Evolutionary conservation across 148 eudicot genomes (phyloP).

Genomic region (Chenopodium quinoa): DNA sequence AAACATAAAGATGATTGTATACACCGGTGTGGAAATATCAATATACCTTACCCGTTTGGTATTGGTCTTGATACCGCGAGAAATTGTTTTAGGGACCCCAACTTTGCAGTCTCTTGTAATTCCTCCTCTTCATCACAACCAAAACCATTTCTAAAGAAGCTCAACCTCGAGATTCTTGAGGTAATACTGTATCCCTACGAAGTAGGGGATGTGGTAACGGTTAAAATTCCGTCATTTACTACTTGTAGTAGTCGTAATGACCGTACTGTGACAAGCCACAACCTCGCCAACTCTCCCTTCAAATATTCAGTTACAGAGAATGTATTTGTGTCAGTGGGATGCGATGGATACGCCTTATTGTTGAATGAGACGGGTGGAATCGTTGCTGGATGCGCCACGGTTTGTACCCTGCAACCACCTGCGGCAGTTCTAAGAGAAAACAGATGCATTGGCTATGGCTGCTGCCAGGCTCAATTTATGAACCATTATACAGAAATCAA

Average conservation of each 20-base stretch:
- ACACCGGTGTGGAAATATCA: too few relatives aligned
- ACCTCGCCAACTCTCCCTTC: background rate
- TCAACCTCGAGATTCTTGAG: too few relatives aligned
- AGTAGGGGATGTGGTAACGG: too few relatives aligned
- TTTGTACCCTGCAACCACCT: background rate
- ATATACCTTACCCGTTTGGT: too few relatives aligned
- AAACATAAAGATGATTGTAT: too few relatives aligned
- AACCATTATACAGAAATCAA: background rate
- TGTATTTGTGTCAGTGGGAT: background rate
- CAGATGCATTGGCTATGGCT: background rate
- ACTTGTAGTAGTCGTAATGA: background rate
- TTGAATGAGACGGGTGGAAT: background rate
- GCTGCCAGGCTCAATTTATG: background rate
- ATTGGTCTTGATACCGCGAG: too few relatives aligned
- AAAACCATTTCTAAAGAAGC: too few relatives aligned
- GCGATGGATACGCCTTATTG: slow-evolving; percentile 8
- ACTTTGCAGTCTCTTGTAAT: too few relatives aligned
- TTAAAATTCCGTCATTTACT: background rate
- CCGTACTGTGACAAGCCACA: background rate
- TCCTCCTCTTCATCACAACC: too few relatives aligned
- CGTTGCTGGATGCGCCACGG: slow-evolving; percentile 9
- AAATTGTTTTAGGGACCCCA: too few relatives aligned
- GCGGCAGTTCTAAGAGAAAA: background rate
- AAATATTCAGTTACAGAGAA: background rate
- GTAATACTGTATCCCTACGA: too few relatives aligned